Evolutionary conservation across 1,284 basidiomycete species (phyloP), one percentile per base, ranked within the genome.

Genomic region (Waitea zeae): DNA sequence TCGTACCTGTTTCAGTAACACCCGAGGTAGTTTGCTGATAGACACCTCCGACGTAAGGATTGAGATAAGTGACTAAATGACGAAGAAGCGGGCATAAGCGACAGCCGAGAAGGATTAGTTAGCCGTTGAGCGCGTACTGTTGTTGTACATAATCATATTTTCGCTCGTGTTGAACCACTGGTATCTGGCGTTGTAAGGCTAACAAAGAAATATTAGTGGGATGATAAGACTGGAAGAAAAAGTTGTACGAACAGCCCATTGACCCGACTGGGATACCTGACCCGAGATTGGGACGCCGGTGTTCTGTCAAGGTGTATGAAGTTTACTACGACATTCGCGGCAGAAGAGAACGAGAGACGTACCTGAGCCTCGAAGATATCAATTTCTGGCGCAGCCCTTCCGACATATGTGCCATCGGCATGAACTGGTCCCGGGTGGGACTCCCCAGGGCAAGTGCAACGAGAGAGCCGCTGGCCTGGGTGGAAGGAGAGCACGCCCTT

Each of bases 341-440:
- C 9, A 26, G 24, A 26, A n/a, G n/a, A n/a, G n/a, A 26, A 26
- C 7, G 24, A 26, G 9, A 26, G 3, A 51, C 47, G 41, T 67
- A 73, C 50, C 43, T 71, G 63, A 3, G 80, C 72, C 53, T 89
- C 86, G 41, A 89, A 57, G 22, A 88, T 64, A 55, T 89, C 83
- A 42, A 92, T 83, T 57, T 92, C 87, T 0, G 87, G 87, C 0
- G 82, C 81, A 4, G 75, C 66, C 36, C 88, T 68, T n/a, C 87
- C 89, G 5, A 71, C 67, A 35, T 63, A 77, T 11, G 67, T 65
- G 7, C 67, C 67, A 45, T 69, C 63, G n/a, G 47, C 38, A 34
- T 58, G 56, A 20, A 48, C 59, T 11, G 88, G 88, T 0, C 88
- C 88, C 1, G 88, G 88, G 47, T 93, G 88, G 32, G 75, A 70